Evolutionary conservation across 2,329 filamentous ascomycete species (phyloP), one percentile per base, ranked within the genome.

Genomic region (Aspergillus sp.): DNA sequence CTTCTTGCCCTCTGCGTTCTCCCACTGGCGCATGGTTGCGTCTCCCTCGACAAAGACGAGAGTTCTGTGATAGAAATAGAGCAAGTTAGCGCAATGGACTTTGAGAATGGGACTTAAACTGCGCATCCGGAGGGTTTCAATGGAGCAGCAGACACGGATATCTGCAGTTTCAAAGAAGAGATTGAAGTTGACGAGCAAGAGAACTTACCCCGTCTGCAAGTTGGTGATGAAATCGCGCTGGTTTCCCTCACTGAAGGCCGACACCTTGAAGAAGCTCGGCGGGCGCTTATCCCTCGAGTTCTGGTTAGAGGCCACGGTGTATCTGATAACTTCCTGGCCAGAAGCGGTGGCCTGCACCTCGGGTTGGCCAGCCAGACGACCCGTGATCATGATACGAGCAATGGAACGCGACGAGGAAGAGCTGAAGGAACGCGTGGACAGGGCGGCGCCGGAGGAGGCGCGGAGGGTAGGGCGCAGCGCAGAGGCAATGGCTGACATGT

Each of bases 41-140:
- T 97, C 91, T 48, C 90, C 93, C 76, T 98, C 94, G 53, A 98
- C 81, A 71, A 86, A 92, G 64, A 99, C 83, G 54, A 92, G 81
- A 13, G 91, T 84, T 62, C 93, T 96, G 69, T 62, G 61, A 15
- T 54, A 57, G 27, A 25, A 38, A 53, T 42, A 30, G 36, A 41
- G 25, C 2, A 50, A 44, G 38, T 69, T 61, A 66, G 57, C 61
- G 58, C 41, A 42, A 23, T 41, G 58, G 21, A 15, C 19, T 50
- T 30, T 17, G 15, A 27, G 15, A 30, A 36, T 13, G 11, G 5
- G 32, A 36, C 10, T 13, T 13, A 36, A 36, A 36, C 11, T 11
- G 5, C 0, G 32, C 32, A 36, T 42, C 13, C 38, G 25, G 19
- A 44, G 19, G 17, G 2, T 1, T 1, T 11, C 13, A 44, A 23